phyloP scores from a whole-genome alignment of 345 rosid genomes.

The Salix suchowensis region DNA sequence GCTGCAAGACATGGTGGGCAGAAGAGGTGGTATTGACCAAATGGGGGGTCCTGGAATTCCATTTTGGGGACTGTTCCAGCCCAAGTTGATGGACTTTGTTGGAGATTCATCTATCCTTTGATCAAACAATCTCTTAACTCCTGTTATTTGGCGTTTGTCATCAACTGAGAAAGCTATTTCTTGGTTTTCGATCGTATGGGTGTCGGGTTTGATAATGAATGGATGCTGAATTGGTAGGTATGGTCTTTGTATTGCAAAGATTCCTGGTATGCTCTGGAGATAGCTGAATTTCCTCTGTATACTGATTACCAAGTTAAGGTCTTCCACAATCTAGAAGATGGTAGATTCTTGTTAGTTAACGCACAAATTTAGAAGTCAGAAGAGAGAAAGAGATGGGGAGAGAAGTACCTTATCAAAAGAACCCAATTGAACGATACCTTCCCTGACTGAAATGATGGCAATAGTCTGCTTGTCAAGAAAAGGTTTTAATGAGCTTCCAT shows the following conservation, averaged over 20 bases:
- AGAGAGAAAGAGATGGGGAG: not conserved
- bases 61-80: constrained; percentile 55
- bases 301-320: constrained; percentile 57
- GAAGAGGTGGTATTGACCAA: constrained; percentile 45
- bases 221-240: constrained; percentile 47
- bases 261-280: constrained; percentile 66
- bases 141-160: constrained; percentile 23
- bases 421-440: constrained; percentile 72
- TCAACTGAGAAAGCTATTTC: constrained; percentile 24
- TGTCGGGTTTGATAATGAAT: constrained; percentile 32
- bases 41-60: constrained; percentile 30
- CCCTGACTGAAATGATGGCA: constrained; percentile 63
- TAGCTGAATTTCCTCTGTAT: constrained; percentile 64
- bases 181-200: constrained; percentile 22
- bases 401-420: constrained; percentile 54
- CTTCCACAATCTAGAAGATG: constrained; percentile 45
- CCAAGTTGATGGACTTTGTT: constrained; percentile 45
- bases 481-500: not conserved
- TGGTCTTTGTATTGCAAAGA: constrained; percentile 53
- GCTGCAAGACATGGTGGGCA: constrained; percentile 44
- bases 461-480: constrained; percentile 49
- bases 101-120: constrained; percentile 30
- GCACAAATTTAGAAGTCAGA: not conserved
- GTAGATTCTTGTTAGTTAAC: not conserved
- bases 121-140: constrained; percentile 39